Conservation (phyloP, 768 basidiomycete species). For the Phylloporus sp. region DNA sequence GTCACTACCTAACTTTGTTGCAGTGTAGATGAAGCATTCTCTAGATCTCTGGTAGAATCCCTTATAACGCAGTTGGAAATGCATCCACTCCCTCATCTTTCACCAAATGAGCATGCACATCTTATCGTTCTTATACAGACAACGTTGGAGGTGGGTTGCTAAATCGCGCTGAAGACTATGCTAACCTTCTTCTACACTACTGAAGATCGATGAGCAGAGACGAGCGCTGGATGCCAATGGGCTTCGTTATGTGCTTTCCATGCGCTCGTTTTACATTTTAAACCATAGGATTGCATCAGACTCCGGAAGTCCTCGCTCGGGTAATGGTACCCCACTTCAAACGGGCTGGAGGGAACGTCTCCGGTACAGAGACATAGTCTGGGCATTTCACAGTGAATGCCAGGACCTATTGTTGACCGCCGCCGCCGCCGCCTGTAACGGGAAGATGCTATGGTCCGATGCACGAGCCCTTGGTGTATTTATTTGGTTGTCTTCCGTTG, state of each 20-base stretch:
- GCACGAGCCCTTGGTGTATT: slow-evolving; percentile 83
- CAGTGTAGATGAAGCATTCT: slow-evolving; percentile 55
- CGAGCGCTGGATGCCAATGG: slow-evolving; percentile 92
- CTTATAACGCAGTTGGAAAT: slow-evolving; percentile 65
- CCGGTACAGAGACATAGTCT: slow-evolving; percentile 90
- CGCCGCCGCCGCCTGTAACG: slow-evolving; percentile 67
- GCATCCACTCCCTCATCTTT: slow-evolving; percentile 64
- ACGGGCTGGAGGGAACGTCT: slow-evolving; percentile 70
- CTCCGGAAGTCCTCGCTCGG: slow-evolving; percentile 44
- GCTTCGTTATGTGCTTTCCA: slow-evolving; percentile 86
- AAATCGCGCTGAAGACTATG: neutral
- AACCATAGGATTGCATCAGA: slow-evolving; percentile 58
- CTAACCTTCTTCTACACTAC: neutral
- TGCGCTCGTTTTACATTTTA: slow-evolving; percentile 87
- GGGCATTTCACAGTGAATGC: slow-evolving; percentile 95
- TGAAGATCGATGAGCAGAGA: slow-evolving; percentile 82
- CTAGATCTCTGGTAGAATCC: slow-evolving; percentile 52
- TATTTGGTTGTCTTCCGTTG: slow-evolving; percentile 80
- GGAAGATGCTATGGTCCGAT: slow-evolving; percentile 88
- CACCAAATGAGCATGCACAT: slow-evolving; percentile 77
- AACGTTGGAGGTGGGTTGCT: slow-evolving; percentile 63
- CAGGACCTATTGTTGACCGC: slow-evolving; percentile 78
- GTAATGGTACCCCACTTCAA: slow-evolving; percentile 37
- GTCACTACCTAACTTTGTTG: slow-evolving; percentile 2
- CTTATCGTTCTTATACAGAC: slow-evolving; percentile 83